Conservation (phyloP, 495 filamentous ascomycete genomes). For the Neurospora sublineolata region DNA sequence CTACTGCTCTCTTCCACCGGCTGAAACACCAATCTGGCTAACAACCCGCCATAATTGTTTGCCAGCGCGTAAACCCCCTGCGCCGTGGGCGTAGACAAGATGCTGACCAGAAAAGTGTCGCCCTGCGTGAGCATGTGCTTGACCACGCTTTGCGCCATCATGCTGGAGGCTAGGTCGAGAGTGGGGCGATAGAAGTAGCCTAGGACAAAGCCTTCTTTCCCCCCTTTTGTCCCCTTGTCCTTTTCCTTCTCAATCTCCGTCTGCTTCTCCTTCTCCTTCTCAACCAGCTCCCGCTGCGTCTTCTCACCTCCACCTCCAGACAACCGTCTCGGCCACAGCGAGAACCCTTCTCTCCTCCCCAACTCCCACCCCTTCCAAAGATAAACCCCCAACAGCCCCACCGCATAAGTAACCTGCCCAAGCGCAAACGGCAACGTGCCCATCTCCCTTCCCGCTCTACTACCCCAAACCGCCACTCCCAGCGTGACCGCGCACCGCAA, state of each 20-base stretch:
- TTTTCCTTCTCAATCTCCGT: neutral
- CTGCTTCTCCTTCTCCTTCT: neutral
- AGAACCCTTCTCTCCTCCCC: conserved; percentile 41
- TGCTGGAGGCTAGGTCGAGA: conserved; percentile 54
- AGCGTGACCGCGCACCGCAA: conserved; percentile 64
- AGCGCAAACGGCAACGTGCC: conserved; percentile 83
- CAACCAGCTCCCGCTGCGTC: neutral
- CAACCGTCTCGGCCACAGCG: conserved; percentile 32
- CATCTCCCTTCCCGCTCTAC: conserved; percentile 29
- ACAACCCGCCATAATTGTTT: conserved; percentile 83
- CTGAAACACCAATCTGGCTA: conserved; percentile 86
- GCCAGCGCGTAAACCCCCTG: conserved; percentile 93
- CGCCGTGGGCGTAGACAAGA: conserved; percentile 59
- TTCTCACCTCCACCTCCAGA: neutral
- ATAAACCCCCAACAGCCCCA: conserved; percentile 58
- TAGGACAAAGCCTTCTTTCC: conserved; percentile 37
- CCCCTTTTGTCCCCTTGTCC: neutral
- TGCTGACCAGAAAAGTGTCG: conserved; percentile 75
- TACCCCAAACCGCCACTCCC: conserved; percentile 47
- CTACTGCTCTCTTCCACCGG: conserved; percentile 88
- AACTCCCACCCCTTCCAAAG: conserved; percentile 33
- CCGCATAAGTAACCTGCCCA: conserved; percentile 71
- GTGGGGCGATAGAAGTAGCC: conserved; percentile 57
- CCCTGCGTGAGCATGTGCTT: conserved; percentile 93
- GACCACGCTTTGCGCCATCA: conserved; percentile 76